Conservation (phyloP, 805 yeast species). For the Suhomyces pyralidae region DNA sequence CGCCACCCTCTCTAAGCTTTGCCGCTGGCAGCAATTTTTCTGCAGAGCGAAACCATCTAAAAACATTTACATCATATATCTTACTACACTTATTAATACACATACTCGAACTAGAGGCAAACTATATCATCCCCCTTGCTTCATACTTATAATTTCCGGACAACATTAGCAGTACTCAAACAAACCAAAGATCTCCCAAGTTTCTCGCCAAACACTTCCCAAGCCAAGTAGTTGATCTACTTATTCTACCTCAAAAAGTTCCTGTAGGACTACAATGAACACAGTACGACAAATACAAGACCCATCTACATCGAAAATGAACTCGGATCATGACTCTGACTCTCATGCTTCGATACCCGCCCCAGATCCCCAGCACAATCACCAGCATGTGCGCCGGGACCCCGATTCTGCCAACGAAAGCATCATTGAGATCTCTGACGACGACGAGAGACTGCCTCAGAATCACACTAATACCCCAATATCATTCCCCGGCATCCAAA, state of each 20-base stretch:
- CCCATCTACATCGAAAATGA: background rate
- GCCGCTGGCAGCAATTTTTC: background rate
- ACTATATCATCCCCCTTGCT: background rate
- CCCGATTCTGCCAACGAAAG: background rate
- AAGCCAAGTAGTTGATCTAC: background rate
- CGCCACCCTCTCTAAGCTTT: background rate
- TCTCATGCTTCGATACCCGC: background rate
- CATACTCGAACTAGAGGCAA: background rate
- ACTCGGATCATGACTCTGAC: background rate
- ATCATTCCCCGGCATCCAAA: background rate
- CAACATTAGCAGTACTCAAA: background rate
- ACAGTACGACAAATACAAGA: background rate
- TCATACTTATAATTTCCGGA: background rate
- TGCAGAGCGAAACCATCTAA: background rate
- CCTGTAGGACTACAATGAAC: background rate
- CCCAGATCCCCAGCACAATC: background rate
- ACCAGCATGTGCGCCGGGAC: background rate
- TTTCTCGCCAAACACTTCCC: background rate
- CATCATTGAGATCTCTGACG: conserved; percentile 7
- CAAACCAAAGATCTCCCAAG: background rate
- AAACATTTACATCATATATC: background rate
- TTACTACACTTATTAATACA: background rate
- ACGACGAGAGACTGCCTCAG: background rate
- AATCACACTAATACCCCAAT: background rate
- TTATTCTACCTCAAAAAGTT: background rate